Conservation (phyloP, 192 early-diverging fungal species). For the Umbelopsis sp. region DNA sequence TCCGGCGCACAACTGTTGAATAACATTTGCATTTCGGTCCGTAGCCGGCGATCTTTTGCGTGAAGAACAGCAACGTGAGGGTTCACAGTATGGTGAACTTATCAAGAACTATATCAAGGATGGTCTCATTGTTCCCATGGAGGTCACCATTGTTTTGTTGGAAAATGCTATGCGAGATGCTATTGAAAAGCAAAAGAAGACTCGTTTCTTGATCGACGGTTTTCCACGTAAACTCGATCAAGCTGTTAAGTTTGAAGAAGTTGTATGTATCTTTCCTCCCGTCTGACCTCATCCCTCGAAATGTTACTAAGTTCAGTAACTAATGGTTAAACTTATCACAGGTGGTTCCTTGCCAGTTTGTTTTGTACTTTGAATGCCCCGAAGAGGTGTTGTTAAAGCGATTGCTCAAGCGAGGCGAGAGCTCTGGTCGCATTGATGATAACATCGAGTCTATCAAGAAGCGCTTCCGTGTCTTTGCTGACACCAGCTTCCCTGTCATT, state of each 20-base stretch:
- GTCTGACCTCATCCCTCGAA: neutral
- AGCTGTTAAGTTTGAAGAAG: conserved; percentile 90
- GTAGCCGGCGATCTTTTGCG: conserved; percentile 93
- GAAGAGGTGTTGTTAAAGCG: conserved; percentile 91
- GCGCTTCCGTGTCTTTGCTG: conserved; percentile 85
- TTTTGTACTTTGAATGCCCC: conserved; percentile 94
- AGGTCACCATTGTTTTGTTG: conserved; percentile 91
- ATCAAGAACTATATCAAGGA: conserved; percentile 92
- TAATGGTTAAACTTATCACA: conserved; percentile 20
- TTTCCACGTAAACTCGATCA: conserved; percentile 96
- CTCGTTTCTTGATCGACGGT: conserved; percentile 92
- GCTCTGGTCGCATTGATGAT: conserved; percentile 90
- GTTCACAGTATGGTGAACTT: conserved; percentile 86
- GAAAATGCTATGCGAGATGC: conserved; percentile 84
- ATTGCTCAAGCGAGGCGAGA: conserved; percentile 92
- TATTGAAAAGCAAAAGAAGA: conserved; percentile 48
- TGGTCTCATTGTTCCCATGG: conserved; percentile 94
- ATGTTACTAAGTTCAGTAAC: neutral
- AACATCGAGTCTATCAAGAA: conserved; percentile 96
- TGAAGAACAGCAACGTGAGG: conserved; percentile 81
- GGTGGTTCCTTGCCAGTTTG: conserved; percentile 71
- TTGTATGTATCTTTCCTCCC: conserved; percentile 52
- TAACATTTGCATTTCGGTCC: neutral
- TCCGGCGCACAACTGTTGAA: neutral
- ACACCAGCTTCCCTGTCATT: conserved; percentile 91